Base-by-base conservation (phyloP, 2,329 filamentous ascomycete species). In the Chaetothyriales sp. region DNA sequence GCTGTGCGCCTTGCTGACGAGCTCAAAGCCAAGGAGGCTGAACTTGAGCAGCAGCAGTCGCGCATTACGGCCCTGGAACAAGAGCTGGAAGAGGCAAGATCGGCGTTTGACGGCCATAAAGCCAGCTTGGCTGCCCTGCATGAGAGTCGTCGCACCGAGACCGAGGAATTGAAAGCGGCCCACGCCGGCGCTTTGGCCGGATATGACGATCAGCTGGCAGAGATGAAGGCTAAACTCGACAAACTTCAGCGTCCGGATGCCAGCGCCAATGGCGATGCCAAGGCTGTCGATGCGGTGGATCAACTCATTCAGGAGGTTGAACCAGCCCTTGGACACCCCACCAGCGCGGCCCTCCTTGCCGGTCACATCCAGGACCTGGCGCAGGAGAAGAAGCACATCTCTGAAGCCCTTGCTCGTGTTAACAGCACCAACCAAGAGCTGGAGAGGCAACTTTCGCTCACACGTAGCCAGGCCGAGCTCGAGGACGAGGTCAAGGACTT, bases 1-100 rank as follows among this genome's bases (percentile, higher is more conserved):
- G 74, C 93, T 9, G 78, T 86, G 42, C 76, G 83, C 49, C 76
- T 82, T 44, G 73, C 75, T 7, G 74, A 78, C 49, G 74, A 78
- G 0, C 79, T 80, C 49, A 77, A 80, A 19, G 65, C 75, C 18
- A 73, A 70, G 15, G 69, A 72, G 55, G 70, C 68, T 49, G 73
- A 80, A 53, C 67, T 79, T 5, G 65, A 65, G 26, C 53, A 55
- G 53, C 61, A 65, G 44, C 64, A 61, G 51, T 56, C 58, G 39
- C 52, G 51, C 18, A 53, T 59, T 45, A 45, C 53, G 9, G 51
- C 57, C n/a, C 51, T 57, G 52, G 42, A 60, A 44, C 49, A 68
- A n/a, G 70, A 36, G 72, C 75, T 62, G 66, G 67, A 51, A 67
- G 70, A 32, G 71, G 77, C 28, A 71, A 76, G 77, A 60, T 67